Evolutionary conservation across 2,329 filamentous ascomycete species (phyloP), one percentile per base, ranked within the genome.

Genomic region (Aspergillus pseudoglaucus): DNA sequence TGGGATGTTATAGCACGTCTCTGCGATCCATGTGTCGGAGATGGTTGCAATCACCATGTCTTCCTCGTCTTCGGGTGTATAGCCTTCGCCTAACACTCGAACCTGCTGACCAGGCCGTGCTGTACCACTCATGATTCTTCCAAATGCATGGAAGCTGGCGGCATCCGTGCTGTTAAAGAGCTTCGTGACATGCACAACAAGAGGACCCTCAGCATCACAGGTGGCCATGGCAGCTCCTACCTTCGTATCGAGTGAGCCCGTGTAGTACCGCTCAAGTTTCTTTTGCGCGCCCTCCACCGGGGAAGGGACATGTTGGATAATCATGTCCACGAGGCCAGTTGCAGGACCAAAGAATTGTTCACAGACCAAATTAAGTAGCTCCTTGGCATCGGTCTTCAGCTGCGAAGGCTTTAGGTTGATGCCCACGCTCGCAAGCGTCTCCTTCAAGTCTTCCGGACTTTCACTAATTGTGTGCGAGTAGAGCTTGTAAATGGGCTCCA

Each of bases 401-500:
- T 97, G 90, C 6, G 89, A 90, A 3, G 93, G 91, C 72, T 97
- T 98, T 53, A 98, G 73, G 17, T 77, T 71, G 59, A 98, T 95
- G 10, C 90, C 89, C 8, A 98, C 75, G 17, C 82, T 83, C 15
- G 80, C 83, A 48, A 98, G 72, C 0, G 90, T 93, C 42, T 79
- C 78, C 62, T 87, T 90, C 50, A 98, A 74, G 58, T 95, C 87
- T 47, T 88, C 84, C 0, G 91, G 87, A 60, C 84, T 91, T 64
- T 94, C 87, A 63, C 90, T 94, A 61, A 98, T 88, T 3, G 90
- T 94, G 66, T 96, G 89, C 14, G 90, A 91, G 67, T 91, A 97
- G 38, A 98, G 78, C 70, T 98, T 98, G 79, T 98, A 98, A 57
- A 98, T 90, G 15, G 93, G 93, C 65, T 98, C 93, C 42, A 98